Base-by-base conservation (phyloP, 306 rosid genomes). In the Dicorynia guianensis region DNA sequence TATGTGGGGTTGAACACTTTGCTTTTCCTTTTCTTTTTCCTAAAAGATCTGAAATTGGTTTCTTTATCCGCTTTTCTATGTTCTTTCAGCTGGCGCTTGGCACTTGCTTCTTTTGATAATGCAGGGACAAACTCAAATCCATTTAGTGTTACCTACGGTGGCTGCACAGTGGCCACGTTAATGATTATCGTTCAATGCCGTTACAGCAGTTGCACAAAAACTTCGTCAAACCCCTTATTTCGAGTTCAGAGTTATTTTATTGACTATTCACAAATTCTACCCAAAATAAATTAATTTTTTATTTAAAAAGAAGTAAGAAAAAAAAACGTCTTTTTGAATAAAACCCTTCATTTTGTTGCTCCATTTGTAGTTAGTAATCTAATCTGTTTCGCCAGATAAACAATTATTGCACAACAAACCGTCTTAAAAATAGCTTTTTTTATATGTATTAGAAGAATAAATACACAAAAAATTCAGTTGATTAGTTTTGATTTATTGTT, bases 101-200 rank as follows among this genome's bases (percentile, higher is more conserved):
- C 74, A 80, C 69, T 76, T 84, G 79, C 75, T 68, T 34, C 80
- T 72, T 74, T 72, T 80, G 70, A 76, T 71, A 49, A 62, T 53
- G 58, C 60, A 75, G 12, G 18, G 34, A 33, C 7, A 69, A 79
- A 76, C 76, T 76, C 74, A 67, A 79, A 79, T 46, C 73, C 71
- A 76, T 75, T 65, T 71, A n/a, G 12, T 10, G 13, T 17, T 4
- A 20, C n/a, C 66, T 69, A 6, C 64, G 34, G 48, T 56, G 50
- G 82, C 56, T 64, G 8, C 1, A 54, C 62, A 35, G 0, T 35
- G 44, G 11, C 68, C 76, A 71, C 66, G 1, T 67, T 42, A 64
- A 71, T 49, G 46, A 34, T 38, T 12, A 63, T 50, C 25, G 61
- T 53, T 42, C 62, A 57, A 17, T 20, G 61, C 75, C 34, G 17